Base-by-base conservation (phyloP, 192 early-diverging fungal genomes). In the Coemansia sp. region DNA sequence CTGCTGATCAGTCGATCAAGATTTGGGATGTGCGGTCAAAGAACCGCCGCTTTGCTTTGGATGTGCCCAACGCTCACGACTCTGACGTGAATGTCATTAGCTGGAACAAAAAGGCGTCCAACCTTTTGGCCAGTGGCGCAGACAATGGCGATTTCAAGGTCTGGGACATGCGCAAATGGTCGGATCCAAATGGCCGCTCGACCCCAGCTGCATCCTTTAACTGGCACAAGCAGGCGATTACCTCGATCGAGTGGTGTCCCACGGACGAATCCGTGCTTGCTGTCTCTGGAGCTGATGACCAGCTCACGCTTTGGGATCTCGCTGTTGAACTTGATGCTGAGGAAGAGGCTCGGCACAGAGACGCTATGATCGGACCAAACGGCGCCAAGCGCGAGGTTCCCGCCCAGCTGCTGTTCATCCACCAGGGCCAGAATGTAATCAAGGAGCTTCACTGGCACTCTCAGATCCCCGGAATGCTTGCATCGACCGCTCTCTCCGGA, bases 391-490 rank as follows among this genome's bases (percentile, higher is more conserved):
- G 91, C 22, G 87, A 94, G 37, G 91, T 97, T 3, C 97, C 97
- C 40, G 89, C 94, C 45, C 97, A 99, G 68, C 80, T 99, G 47
- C 76, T 99, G 75, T 97, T 96, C 74, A 86, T 94, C 31, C 92
- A 94, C 74, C 89, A 98, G 75, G 97, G 97, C 13, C 97, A 99
- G 81, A 73, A 84, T 57, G 81, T 94, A 53, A 84, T 98, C 63
- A 99, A 99, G 78, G 97, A 99, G 82, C 55, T 96, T 41, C 97
- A 99, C 76, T 99, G 92, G 93, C 97, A 98, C 68, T 84, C 82
- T 47, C 96, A 99, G 79, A 84, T 91, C 31, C 89, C 94, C n/a
- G 97, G 97, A 30, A 89, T 89, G 54, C 71, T 99, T 5, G 82
- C 93, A 23, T 89, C 87, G 42, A 99, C 96, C 48, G 88, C 94